Conservation (phyloP, 352 stramenopile species). For the Pythium guiyangense region DNA sequence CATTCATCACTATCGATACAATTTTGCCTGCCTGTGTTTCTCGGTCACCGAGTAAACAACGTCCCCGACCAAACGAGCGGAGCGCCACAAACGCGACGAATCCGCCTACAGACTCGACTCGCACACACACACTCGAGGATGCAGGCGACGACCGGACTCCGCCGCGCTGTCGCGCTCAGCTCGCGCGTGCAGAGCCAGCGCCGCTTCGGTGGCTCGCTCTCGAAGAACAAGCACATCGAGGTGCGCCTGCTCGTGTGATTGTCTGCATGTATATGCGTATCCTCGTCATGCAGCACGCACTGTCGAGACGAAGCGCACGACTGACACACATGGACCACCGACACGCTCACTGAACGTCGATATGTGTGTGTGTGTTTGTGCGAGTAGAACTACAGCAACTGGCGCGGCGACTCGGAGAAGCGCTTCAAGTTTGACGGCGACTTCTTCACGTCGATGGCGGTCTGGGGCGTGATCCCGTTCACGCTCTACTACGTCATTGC, state of each 20-base stretch:
- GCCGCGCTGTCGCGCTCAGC: slow-evolving; percentile 34
- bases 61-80: too few relatives aligned
- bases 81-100: too few relatives aligned
- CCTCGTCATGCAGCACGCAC: background rate
- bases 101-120: too few relatives aligned
- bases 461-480: slow-evolving; percentile 62
- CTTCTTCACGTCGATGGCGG: slow-evolving; percentile 53
- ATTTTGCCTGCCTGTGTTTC: too few relatives aligned
- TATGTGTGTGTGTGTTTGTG: too few relatives aligned
- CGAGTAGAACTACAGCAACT: slow-evolving; percentile 84
- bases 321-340: background rate
- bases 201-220: slow-evolving; percentile 66
- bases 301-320: background rate
- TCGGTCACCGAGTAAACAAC: too few relatives aligned
- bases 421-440: slow-evolving; percentile 68
- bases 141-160: slow-evolving; percentile 51
- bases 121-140: slow-evolving; percentile 4
- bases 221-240: slow-evolving; percentile 86
- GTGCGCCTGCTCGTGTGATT: slow-evolving; percentile 19
- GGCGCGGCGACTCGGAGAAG: slow-evolving; percentile 79
- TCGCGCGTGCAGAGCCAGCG: slow-evolving; percentile 56
- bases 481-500: slow-evolving; percentile 60
- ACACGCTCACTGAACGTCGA: background rate
- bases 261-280: background rate
- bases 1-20: too few relatives aligned